Evolutionary conservation across 257 asterid species (phyloP).

Genomic region (Verbena officinalis): DNA sequence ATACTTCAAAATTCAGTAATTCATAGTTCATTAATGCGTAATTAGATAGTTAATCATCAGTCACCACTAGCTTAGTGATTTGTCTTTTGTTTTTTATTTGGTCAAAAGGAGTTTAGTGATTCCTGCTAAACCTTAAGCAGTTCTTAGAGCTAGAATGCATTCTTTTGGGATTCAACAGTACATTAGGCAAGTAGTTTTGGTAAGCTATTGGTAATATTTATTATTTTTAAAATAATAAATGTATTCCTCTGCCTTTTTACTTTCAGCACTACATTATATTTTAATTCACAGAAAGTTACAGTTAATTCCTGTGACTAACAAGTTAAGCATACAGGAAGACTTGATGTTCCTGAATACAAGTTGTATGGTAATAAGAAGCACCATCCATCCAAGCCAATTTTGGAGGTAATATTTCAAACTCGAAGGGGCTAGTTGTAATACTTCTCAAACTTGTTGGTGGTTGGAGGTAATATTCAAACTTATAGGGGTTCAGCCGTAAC

Average conservation of each 20-base stretch:
- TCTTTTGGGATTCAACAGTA: neutral
- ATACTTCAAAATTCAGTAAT: no score
- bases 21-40: no score
- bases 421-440: no score
- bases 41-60: neutral
- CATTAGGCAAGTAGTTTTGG: neutral
- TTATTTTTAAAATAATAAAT: neutral
- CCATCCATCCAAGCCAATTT: no score
- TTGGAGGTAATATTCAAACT: no score
- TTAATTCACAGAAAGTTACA: neutral
- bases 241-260: neutral
- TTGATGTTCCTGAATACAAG: neutral
- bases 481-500: no score
- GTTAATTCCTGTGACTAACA: neutral
- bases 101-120: neutral
- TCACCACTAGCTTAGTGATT: neutral
- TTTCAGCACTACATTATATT: neutral
- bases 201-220: neutral
- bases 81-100: no score
- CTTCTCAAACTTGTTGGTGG: no score
- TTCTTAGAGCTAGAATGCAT: neutral
- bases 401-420: no score
- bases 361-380: no score
- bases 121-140: neutral
- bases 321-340: neutral